Base-by-base conservation (phyloP, 1,284 basidiomycete genomes). In the Peniophora sp. region DNA sequence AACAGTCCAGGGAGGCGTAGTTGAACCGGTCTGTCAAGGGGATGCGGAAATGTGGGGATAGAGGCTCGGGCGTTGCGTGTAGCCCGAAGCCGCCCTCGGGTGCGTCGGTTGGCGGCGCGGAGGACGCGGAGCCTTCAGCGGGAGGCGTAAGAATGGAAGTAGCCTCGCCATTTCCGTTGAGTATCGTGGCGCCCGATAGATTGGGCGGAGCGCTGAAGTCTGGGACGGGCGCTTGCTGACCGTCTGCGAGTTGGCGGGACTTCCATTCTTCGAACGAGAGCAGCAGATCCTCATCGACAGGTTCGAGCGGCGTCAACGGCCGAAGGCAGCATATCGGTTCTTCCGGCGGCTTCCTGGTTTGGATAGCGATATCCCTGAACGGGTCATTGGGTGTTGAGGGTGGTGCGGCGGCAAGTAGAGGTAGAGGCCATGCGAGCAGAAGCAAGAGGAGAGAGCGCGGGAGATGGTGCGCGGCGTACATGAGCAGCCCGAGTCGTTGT, bases 251-350 rank as follows among this genome's bases (percentile, higher is more conserved):
- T 51, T 83, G 82, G 52, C 79, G 85, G 44, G 78, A 77, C 65
- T 93, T 94, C 92, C 92, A 95, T 55, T 95, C 92, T 60, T 94
- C 89, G 61, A 96, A 96, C 0, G 87, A 87, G 20, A 92, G 77
- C 25, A 94, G 71, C 2, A 82, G 65, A 47, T 81, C 79, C 49
- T 82, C 80, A 50, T 88, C 83, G 35, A 71, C 68, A 3, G 74
- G 63, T 51, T 79, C 76, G 11, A 72, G 57, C 2, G 78, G 69
- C 19, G 72, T 67, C 16, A 73, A 61, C 3, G 81, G 78, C 49
- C 74, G 78, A 51, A 89, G 67, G 59, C 83, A 85, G 65, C 87
- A 89, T 48, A 88, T 59, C 2, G 80, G 84, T 14, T 65, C 75
- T 39, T 80, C 77, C 14, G 77, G 71, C 27, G 65, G 72, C 54